Evolutionary conservation across 805 yeast species (phyloP).

Genomic region (Sungouiella thailandica): DNA sequence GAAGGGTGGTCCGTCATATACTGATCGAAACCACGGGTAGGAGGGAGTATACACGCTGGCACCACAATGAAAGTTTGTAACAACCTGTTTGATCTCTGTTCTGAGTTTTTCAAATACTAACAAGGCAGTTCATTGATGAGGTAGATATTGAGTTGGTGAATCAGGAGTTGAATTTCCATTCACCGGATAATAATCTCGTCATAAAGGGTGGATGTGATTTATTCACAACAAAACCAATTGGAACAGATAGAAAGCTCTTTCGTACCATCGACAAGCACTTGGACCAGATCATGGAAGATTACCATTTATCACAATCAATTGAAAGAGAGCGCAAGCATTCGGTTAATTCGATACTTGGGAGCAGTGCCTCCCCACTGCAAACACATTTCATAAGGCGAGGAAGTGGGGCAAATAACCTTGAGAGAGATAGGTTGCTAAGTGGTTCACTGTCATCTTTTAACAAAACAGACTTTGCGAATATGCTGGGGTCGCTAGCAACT

Average conservation of each 20-base stretch:
- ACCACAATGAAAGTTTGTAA: too few species aligned
- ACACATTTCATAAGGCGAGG: conserved; percentile 19
- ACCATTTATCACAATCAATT: conserved; percentile 34
- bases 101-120: conserved; percentile 1
- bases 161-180: conserved; percentile 56
- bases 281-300: conserved; percentile 47
- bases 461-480: conserved; percentile 8
- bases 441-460: conserved; percentile 21
- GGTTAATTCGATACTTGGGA: conserved; percentile 30
- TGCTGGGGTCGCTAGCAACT: conserved; percentile 1
- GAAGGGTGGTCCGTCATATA: too few species aligned
- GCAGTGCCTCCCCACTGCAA: conserved; percentile 32
- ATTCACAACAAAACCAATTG: conserved; percentile 90
- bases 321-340: conserved; percentile 37
- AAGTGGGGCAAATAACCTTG: conserved; percentile 16
- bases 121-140: conserved; percentile 75
- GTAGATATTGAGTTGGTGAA: conserved; percentile 89
- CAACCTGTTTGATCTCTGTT: too few species aligned
- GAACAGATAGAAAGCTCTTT: conserved; percentile 83
- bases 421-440: conserved; percentile 26
- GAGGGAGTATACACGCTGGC: too few species aligned
- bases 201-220: conserved; percentile 89
- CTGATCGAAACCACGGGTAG: too few species aligned
- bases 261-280: conserved; percentile 82
- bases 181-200: conserved; percentile 38